Evolutionary conservation across 306 rosid species (phyloP).

Genomic region (Ammopiptanthus mongolicus): DNA sequence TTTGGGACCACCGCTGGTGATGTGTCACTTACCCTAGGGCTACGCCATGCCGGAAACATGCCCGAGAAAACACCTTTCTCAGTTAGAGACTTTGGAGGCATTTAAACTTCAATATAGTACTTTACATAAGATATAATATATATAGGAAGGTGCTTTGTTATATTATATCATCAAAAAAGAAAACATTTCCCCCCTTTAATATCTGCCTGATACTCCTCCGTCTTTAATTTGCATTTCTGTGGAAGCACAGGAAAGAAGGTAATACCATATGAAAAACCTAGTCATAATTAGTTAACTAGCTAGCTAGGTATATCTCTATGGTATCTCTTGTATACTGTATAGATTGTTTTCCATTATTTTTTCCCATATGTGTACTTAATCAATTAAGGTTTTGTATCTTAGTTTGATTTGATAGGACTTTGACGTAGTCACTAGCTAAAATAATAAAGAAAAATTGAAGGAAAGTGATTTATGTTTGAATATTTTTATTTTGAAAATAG

Average conservation of each 20-base stretch:
- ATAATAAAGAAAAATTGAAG: too few species aligned
- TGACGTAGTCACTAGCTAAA: conserved; percentile 25
- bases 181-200: background rate
- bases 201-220: background rate
- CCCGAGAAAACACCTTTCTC: conserved; percentile 71
- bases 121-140: background rate
- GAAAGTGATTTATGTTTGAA: too few species aligned
- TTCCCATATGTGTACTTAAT: conserved; percentile 17
- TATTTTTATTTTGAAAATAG: too few species aligned
- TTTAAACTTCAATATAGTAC: conserved; percentile 27
- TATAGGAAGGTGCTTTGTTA: conserved; percentile 27
- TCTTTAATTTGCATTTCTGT: conserved; percentile 21
- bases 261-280: conserved; percentile 31
- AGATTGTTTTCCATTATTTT: conserved; percentile 28
- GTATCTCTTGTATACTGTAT: conserved; percentile 49
- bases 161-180: conserved; percentile 14
- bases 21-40: conserved; percentile 96
- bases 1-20: conserved; percentile 90
- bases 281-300: conserved; percentile 20
- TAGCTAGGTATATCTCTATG: conserved; percentile 27
- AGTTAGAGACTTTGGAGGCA: conserved; percentile 71
- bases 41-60: conserved; percentile 89
- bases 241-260: conserved; percentile 13
- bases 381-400: conserved; percentile 19
- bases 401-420: conserved; percentile 7